Base-by-base conservation (phyloP, 1,284 basidiomycete genomes). In the Rhodotorula sp. region DNA sequence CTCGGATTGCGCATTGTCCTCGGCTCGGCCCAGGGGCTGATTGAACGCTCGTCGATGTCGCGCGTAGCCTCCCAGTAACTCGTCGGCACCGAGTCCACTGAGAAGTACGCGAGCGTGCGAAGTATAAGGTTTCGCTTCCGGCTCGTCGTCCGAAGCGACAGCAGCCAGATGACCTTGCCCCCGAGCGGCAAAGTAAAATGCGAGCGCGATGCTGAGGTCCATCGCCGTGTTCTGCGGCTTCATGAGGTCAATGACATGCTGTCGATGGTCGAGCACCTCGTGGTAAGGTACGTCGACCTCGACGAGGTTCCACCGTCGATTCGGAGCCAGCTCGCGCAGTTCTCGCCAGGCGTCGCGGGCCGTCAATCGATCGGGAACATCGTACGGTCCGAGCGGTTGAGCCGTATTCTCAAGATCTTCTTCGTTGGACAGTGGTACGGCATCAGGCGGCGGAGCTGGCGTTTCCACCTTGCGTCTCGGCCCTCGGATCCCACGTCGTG, bases 61-160 rank as follows among this genome's bases (percentile, higher is more conserved):
- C 1, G 91, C 87, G 81, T 99, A 99, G 0, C 97, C 97, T 2
- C 93, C 97, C 1, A 99, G 85, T 43, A 97, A 85, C 80, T 99
- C 95, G 80, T 99, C 95, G 0, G 97, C 93, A 0, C 97, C 97
- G 3, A 99, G 83, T 0, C 97, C 97, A 70, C 89, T 95, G 31
- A 99, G 82, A 23, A 97, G 84, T 0, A 98, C 93, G 56, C 88
- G 87, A 0, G 95, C 92, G 5, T 84, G 80, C 68, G 90, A 92
- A 0, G 82, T 84, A 80, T 97, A 95, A 12, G 84, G 81, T 59
- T 78, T 70, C 4, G 84, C 26, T 4, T 28, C 26, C 6, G 26
- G 31, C 10, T 31, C 50, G 5, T 26, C 19, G n/a, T 48, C 21
- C 6, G 58, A 18, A 12, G 3, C 0, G 10, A 45, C 4, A 7